Evolutionary conservation across 2,329 filamentous ascomycete genomes (phyloP), one percentile per base, ranked within the genome.

Genomic region (Colletotrichum kahawae): DNA sequence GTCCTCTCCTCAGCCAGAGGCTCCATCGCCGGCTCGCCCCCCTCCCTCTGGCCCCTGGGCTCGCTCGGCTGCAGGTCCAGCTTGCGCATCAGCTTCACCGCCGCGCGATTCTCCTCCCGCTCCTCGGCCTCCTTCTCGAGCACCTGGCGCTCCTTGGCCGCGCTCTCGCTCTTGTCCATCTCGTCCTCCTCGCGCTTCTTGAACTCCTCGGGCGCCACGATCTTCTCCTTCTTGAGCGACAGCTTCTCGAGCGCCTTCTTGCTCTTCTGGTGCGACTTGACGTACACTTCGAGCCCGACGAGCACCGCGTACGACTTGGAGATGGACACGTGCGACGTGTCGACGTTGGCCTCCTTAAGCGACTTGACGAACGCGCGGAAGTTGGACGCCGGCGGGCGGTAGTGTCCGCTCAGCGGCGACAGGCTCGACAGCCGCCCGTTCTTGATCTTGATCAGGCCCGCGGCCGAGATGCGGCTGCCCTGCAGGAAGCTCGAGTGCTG

Each of bases 401-500:
- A 98, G 84, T 98, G 95, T 0, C 95, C 95, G 79, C 91, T 93
- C 1, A 92, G 84, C 4, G 90, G 95, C 5, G 93, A 94, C 10
- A 97, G 87, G 66, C 92, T 93, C 3, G 90, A 88, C n/a, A 98
- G 83, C 34, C 94, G 91, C 2, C 96, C 96, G 78, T 95, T 88
- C 81, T 95, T 95, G 81, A 98, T 93, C 82, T 94, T 95, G 82
- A 98, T 95, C 31, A 96, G 87, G 0, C 96, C 96, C 5, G 96
- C 96, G 0, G 95, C 93, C 0, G 93, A 92, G 67, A 98, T 95
- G 14, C 95, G 92, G 12, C 93, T 90, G 29, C 95, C 96, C 76
- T 96, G 94, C 2, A 98, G 88, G 80, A 98, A 98, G 0, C 95
- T 97, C 14, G 93, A 96, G 83, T 98, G 96, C 80, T 98, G 96